phyloP scores from a whole-genome alignment of 768 basidiomycete species.

The Auricularia sp. region DNA sequence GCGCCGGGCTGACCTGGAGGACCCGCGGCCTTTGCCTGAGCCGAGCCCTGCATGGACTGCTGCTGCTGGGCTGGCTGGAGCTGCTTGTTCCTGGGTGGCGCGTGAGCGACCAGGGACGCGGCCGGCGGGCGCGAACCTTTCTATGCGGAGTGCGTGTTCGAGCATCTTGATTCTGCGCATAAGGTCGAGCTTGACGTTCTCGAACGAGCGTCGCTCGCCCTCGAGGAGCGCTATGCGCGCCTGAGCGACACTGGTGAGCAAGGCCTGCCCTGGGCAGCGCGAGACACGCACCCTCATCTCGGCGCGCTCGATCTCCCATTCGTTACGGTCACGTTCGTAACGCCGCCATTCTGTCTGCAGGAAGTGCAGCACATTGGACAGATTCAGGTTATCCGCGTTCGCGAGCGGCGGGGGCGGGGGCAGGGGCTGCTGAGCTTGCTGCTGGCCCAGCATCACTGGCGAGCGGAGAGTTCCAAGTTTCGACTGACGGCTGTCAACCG shows the following conservation, averaged over 20 bases:
- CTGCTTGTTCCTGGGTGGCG: slow-evolving; percentile 60
- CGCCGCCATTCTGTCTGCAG: slow-evolving; percentile 96
- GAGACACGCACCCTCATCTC: slow-evolving; percentile 83
- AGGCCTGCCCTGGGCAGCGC: slow-evolving; percentile 4
- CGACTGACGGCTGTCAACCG: no score
- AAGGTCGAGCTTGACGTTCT: slow-evolving; percentile 92
- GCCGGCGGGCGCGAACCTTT: slow-evolving; percentile 55
- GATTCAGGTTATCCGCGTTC: slow-evolving; percentile 85
- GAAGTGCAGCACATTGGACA: slow-evolving; percentile 92
- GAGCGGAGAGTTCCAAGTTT: no score
- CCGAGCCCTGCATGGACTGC: slow-evolving; percentile 43
- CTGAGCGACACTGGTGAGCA: slow-evolving; percentile 28
- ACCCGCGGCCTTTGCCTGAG: slow-evolving; percentile 54
- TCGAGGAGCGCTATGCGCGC: slow-evolving; percentile 95
- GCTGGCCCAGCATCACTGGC: slow-evolving; percentile 1
- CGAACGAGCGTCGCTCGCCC: slow-evolving; percentile 92
- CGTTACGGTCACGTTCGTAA: slow-evolving; percentile 96
- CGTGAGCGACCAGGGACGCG: slow-evolving; percentile 3
- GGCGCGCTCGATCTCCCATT: slow-evolving; percentile 99
- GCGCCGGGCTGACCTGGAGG: slow-evolving; percentile 44
- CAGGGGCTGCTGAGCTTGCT: not conserved
- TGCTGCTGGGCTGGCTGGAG: slow-evolving; percentile 32
- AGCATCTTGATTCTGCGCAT: slow-evolving; percentile 98
- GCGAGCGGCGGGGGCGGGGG: slow-evolving; percentile 64
- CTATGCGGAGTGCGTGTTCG: slow-evolving; percentile 91